Base-by-base conservation (phyloP, 805 yeast species). In the Candida chauliodis region DNA sequence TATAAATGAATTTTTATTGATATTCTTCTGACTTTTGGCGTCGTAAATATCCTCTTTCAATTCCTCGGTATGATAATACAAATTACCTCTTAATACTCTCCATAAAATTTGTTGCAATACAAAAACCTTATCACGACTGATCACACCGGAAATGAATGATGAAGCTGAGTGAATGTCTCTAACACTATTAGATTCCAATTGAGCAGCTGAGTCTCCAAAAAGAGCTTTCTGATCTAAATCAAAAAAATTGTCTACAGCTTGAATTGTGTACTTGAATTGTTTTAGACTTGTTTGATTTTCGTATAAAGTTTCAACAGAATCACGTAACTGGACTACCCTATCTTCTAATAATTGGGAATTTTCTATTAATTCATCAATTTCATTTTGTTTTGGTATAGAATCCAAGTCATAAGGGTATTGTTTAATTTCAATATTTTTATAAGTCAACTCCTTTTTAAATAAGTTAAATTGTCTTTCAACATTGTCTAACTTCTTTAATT, bases 61-160 rank as follows among this genome's bases (percentile, higher is more conserved):
- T 48, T 85, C 93, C 34, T 76, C 74, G 46, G 84, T 76, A 48
- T 81, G 81, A 58, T 90, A 76, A 53, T 76, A 87, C 47, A 95
- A 69, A 58, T 93, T 93, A 54, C 99, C 99, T 59, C 99, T 79
- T 46, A 91, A 73, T 14, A 88, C 79, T 63, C 99, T 77, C 95
- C 96, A 93, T 34, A 89, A 65, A 40, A 93, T 87, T 51, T 80
- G 84, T 56, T 89, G 89, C 45, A 93, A 68, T 2, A 82, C 70
- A 11, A 73, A 76, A 19, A 88, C 71, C 53, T 84, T 84, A 8
- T 70, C 76, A 51, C 93, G 75, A 30, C 79, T 73, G 32, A 93
- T 81, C 10, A 91, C 90, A 37, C 98, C 99, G 7, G 93, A 78
- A 35, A 85, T 76, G 46, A 81, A 79, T 21, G 66, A 41, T 10